phyloP scores from a whole-genome alignment of 2,329 filamentous ascomycete species.

The Esteya vermicola region DNA sequence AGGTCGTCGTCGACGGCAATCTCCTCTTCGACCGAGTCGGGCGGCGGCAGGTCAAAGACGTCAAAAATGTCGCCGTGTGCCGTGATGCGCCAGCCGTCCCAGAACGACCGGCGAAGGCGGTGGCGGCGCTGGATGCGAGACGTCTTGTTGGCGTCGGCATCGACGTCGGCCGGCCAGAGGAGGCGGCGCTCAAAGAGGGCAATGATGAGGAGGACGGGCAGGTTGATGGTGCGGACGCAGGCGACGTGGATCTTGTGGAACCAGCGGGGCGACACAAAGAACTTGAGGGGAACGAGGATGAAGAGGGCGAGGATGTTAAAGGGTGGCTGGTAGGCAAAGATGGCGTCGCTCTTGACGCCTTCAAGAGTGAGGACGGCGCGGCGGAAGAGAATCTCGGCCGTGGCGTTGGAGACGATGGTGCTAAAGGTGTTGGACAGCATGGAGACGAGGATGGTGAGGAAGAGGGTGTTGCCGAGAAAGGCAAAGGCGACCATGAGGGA shows the following conservation, averaged over 20 bases:
- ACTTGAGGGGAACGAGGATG: conserved; percentile 62
- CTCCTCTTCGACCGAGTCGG: conserved; percentile 41
- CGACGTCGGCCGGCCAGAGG: conserved; percentile 36
- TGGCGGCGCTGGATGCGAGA: neutral
- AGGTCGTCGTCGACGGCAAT: conserved; percentile 46
- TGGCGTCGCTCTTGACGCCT: conserved; percentile 70
- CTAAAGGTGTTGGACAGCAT: conserved; percentile 78
- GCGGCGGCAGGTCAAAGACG: conserved; percentile 59
- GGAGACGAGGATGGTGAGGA: conserved; percentile 77
- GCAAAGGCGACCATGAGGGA: conserved; percentile 71
- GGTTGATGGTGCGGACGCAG: conserved; percentile 58
- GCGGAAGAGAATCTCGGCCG: conserved; percentile 73
- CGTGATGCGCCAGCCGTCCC: conserved; percentile 54
- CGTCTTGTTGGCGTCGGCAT: neutral
- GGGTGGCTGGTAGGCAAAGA: conserved; percentile 71
- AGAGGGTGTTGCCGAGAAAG: conserved; percentile 75
- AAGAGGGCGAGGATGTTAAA: conserved; percentile 71
- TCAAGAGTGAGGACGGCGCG: conserved; percentile 71
- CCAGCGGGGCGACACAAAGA: conserved; percentile 65
- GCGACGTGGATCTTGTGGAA: conserved; percentile 84
- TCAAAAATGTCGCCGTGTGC: conserved; percentile 58
- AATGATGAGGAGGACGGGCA: conserved; percentile 60
- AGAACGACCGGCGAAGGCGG: conserved; percentile 39
- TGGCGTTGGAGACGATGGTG: conserved; percentile 61
- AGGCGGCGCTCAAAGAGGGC: conserved; percentile 54